Base-by-base conservation (phyloP, 768 basidiomycete species). In the Lactarius tabidus region DNA sequence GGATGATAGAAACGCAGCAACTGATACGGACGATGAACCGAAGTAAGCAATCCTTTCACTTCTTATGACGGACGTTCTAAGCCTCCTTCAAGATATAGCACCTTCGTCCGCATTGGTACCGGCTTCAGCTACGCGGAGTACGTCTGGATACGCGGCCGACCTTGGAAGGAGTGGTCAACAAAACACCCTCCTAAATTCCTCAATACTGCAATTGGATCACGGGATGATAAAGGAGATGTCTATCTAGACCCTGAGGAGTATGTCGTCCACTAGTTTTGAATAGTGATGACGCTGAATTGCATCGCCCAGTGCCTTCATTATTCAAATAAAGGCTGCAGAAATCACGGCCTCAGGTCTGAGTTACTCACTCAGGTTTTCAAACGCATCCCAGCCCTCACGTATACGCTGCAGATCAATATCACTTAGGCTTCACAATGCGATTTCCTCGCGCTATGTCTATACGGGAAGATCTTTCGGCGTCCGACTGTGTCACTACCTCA, bases 321-420 rank as follows among this genome's bases (percentile, higher is more conserved):
- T 98, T 69, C 90, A 90, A 70, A 85, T 98, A 62, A 98, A 98
- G 76, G 96, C 93, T 0, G 91, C 95, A 0, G 95, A 98, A 73
- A 92, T 98, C 59, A 86, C 86, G 2, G 77, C 81, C 12, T 83
- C 91, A 52, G 89, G 93, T 89, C 64, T 45, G 74, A 63, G 28
- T 38, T 52, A n/a, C 35, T 26, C 17, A 62, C 36, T 10, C 26
- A 28, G 15, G 48, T 28, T n/a, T 41, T 35, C 26, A n/a, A 29
- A 31, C 23, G 20, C 14, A 6, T 29, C 12, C 31, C 20, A 33
- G 23, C 23, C 33, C 64, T 65, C 9, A 65, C 58, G 43, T 51
- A 52, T 55, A 59, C 53, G 28, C 57, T 68, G 69, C 66, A 87
- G 95, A 93, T 69, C 87, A 87, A 70, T 98, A 93, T 70, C 89